Conservation (phyloP, 169 alveolate species). For the Plasmodium chabaudi region DNA sequence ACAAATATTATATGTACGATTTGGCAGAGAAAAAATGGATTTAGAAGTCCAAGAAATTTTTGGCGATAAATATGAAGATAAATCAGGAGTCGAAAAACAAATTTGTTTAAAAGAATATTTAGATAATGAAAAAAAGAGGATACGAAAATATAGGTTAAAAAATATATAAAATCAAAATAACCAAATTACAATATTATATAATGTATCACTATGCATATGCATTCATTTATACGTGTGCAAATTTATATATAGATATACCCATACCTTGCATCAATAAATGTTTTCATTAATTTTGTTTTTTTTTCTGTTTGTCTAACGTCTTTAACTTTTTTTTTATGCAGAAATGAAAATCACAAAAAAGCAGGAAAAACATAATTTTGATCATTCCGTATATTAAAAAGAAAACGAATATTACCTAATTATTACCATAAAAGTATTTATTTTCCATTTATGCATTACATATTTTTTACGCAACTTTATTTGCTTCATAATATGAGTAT, state of each 20-base stretch:
- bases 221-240: neutral
- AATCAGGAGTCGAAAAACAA: constrained; percentile 68
- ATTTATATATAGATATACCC: constrained; percentile 11
- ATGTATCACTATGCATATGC: neutral
- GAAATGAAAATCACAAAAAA: constrained; percentile 48
- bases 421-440: neutral
- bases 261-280: neutral
- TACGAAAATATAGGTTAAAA: constrained; percentile 49
- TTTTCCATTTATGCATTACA: neutral
- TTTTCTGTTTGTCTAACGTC: neutral
- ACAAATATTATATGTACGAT: constrained; percentile 72
- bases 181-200: too few relatives aligned
- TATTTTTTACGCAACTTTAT: too few relatives aligned
- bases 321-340: constrained; percentile 5
- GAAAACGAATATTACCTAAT: neutral
- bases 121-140: constrained; percentile 63
- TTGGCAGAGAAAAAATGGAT: constrained; percentile 73
- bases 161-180: neutral
- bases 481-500: too few relatives aligned
- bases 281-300: neutral
- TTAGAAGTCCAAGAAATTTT: constrained; percentile 68
- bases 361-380: constrained; percentile 23
- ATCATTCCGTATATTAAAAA: neutral
- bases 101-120: constrained; percentile 46
- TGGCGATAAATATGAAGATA: constrained; percentile 74